Evolutionary conservation across 2,329 filamentous ascomycete species (phyloP).

Genomic region (Mycocentrospora acerina): DNA sequence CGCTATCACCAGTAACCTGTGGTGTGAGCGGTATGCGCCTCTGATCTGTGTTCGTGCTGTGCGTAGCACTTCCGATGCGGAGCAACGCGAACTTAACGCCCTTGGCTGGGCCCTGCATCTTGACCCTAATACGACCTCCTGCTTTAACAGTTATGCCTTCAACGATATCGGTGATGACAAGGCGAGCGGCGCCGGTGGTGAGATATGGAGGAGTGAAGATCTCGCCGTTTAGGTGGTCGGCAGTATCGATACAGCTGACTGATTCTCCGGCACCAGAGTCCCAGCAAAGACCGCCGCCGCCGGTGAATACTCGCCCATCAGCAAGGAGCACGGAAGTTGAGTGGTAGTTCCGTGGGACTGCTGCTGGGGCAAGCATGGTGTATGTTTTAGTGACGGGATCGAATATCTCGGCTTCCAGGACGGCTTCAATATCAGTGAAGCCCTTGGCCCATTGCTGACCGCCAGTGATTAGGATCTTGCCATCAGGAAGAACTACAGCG

Average conservation of each 20-base stretch:
- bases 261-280: constrained; percentile 17
- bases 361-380: constrained; percentile 14
- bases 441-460: constrained; percentile 15
- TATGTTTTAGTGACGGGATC: constrained; percentile 19
- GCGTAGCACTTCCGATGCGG: constrained; percentile 24
- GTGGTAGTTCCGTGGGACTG: constrained; percentile 23
- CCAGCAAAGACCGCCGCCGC: constrained; percentile 22
- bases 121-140: constrained; percentile 15
- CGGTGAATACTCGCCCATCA: constrained; percentile 22
- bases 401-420: constrained; percentile 21
- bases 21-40: constrained; percentile 16
- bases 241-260: constrained; percentile 51
- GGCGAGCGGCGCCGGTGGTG: constrained; percentile 33
- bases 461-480: constrained; percentile 25
- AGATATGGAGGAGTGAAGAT: constrained; percentile 59
- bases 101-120: constrained; percentile 9
- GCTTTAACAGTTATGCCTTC: constrained; percentile 5
- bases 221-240: constrained; percentile 50
- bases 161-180: constrained; percentile 12
- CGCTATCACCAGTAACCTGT: constrained; percentile 1
- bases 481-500: constrained; percentile 23
- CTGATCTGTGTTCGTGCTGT: constrained; percentile 25
- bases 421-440: constrained; percentile 17
- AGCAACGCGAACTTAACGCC: constrained; percentile 15
- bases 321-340: constrained; percentile 22